Evolutionary conservation across 257 asterid species (phyloP).

Genomic region (Nicotiana benthamiana): DNA sequence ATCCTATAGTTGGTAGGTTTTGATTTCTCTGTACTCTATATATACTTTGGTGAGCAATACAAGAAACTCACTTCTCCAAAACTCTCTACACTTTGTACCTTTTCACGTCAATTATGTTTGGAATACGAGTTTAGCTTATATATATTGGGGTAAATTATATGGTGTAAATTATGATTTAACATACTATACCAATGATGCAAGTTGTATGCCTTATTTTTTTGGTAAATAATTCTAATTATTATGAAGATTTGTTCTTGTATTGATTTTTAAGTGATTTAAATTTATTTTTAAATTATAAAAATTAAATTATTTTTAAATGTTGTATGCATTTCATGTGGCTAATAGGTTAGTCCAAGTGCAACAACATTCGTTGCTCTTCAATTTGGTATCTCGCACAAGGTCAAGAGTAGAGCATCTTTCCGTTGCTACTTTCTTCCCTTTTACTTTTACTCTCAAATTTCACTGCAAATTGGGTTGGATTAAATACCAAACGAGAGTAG

Average conservation of each 20-base stretch:
- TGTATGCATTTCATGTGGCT: not conserved
- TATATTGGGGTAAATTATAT: not conserved
- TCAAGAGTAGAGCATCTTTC: too few species aligned
- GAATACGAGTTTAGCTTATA: not conserved
- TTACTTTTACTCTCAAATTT: not conserved
- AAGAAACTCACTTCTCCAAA: too few species aligned
- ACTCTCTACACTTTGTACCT: not conserved
- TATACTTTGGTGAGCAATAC: too few species aligned
- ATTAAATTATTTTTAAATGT: not conserved
- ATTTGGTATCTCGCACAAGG: not conserved
- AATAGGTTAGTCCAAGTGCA: not conserved
- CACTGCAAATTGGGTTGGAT: not conserved
- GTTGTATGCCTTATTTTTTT: not conserved
- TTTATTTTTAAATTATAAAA: not conserved
- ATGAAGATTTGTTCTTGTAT: not conserved
- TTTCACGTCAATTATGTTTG: not conserved
- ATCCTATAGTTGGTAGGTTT: too few species aligned
- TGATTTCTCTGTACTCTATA: too few species aligned
- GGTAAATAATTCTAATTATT: not conserved
- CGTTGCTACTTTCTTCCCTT: not conserved
- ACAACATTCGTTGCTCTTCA: not conserved
- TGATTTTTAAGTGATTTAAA: not conserved
- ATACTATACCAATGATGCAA: not conserved
- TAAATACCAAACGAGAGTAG: too few species aligned
- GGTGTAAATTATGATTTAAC: not conserved